A percentile compares a stretch with the other conserved stretches of the same genome.
Evolutionary conservation across 495 filamentous ascomycete genomes (phyloP).

Genomic region (Podospora sp.): DNA sequence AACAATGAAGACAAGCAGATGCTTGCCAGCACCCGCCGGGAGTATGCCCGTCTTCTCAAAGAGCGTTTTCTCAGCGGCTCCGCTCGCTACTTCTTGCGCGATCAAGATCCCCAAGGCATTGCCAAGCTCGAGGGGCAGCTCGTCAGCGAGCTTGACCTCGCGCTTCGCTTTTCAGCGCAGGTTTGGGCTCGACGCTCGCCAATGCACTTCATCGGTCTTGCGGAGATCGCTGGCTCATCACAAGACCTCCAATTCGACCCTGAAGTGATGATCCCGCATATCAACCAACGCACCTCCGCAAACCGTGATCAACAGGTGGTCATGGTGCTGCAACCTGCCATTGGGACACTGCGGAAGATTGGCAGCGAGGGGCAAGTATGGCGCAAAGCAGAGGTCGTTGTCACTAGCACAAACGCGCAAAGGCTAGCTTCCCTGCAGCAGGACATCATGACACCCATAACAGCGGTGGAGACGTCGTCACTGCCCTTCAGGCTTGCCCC

Average conservation of each 20-base stretch:
- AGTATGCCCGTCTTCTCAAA: conserved; percentile 23
- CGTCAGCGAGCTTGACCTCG: conserved; percentile 23
- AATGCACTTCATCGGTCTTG: conserved; percentile 2
- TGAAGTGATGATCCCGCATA: neutral
- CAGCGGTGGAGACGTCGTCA: too few relatives aligned
- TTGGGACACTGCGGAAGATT: neutral
- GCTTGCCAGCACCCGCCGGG: conserved; percentile 21
- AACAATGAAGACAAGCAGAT: conserved; percentile 8
- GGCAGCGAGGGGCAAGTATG: conserved; percentile 2
- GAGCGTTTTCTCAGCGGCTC: conserved; percentile 25
- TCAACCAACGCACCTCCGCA: neutral
- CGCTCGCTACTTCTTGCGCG: conserved; percentile 24
- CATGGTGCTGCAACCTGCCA: conserved; percentile 11
- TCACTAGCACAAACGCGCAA: neutral
- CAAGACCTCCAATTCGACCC: neutral
- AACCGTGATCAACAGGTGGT: neutral
- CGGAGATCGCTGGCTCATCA: neutral
- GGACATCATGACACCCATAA: neutral
- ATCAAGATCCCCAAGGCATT: conserved; percentile 28
- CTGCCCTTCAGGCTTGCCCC: too few relatives aligned
- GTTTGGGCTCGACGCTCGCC: conserved; percentile 19
- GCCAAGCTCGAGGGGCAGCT: conserved; percentile 20
- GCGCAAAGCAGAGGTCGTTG: conserved; percentile 15
- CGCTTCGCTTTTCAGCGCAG: conserved; percentile 20
- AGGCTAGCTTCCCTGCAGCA: neutral